Evolutionary conservation across 805 yeast genomes (phyloP), one percentile per base, ranked within the genome.

Genomic region (Dipodascus albidus): DNA sequence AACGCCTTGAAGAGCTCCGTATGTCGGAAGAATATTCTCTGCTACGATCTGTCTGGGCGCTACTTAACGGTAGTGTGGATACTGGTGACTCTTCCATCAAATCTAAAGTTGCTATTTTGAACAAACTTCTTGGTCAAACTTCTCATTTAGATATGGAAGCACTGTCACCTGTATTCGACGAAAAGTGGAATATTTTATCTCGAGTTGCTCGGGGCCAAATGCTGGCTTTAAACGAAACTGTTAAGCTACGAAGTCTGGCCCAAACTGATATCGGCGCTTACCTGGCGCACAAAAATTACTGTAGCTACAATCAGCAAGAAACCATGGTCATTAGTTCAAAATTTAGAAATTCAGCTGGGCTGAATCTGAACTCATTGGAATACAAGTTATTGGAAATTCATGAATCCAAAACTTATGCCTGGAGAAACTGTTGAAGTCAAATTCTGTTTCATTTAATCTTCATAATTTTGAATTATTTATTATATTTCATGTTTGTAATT

Each of bases 21-120:
- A 62, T 64, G 15, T 58, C 67, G 9, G 61, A 60, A 23, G 66
- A 67, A 52, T 67, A 65, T 58, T 57, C 58, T 38, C 57, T 66
- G 38, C 53, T 67, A 42, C 54, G 69, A 3, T 57, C 57, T 44
- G 44, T 14, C 6, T 38, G 44, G 44, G 9, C 44, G 9, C 9
- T 38, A 19, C 17, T 38, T 14, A 38, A 38, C n/a, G 44, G 44
- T 11, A 19, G 44, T 11, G 15, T 38, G 15, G 17, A 38, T 38
- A 8, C 44, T 38, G 44, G 44, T 14, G 44, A 38, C 17, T 38
- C 44, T 4, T 19, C 44, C 44, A 14, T 38, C 20, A 17, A 38
- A 6, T 4, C 20, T 17, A 38, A 38, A 17, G 15, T 38, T 17
- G 44, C 17, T 14, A 17, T 17, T 17, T n/a, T 38, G 20, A 14